A percentile compares a stretch with the other conserved stretches of the same genome.
phyloP scores from a whole-genome alignment of 768 basidiomycete species.

The Sporobolomyces phaffii region DNA sequence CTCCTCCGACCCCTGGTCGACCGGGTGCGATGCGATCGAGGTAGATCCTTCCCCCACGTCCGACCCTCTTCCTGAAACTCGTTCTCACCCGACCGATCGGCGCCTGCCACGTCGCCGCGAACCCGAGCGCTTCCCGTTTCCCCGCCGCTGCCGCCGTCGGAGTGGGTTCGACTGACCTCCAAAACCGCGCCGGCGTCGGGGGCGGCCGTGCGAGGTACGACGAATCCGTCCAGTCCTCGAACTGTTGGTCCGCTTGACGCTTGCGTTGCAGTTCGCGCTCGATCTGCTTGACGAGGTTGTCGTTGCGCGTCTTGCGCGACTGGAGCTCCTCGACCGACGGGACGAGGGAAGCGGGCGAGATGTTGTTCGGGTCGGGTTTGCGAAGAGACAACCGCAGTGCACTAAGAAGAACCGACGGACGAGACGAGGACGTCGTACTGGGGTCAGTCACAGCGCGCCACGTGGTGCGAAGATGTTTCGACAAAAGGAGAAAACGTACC shows the following conservation, averaged over 20 bases:
- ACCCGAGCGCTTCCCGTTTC: constrained; percentile 31
- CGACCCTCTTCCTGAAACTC: constrained; percentile 64
- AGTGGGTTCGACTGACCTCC: constrained; percentile 51
- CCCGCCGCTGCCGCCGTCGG: constrained; percentile 56
- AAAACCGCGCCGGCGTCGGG: constrained; percentile 52
- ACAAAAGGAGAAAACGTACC: constrained; percentile 16
- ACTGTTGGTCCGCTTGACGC: constrained; percentile 69
- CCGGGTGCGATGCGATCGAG: constrained; percentile 56
- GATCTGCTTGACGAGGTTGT: constrained; percentile 58
- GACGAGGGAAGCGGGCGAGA: constrained; percentile 26
- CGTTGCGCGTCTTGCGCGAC: constrained; percentile 54
- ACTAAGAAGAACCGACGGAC: constrained; percentile 45
- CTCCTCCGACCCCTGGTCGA: neutral
- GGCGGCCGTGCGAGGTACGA: constrained; percentile 63
- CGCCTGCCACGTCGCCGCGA: constrained; percentile 44
- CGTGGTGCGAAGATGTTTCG: too few species aligned
- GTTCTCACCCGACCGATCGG: constrained; percentile 45
- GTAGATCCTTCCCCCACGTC: constrained; percentile 72
- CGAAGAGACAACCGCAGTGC: constrained; percentile 67
- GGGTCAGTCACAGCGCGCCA: too few species aligned
- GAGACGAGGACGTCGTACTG: too few species aligned
- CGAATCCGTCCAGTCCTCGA: constrained; percentile 83
- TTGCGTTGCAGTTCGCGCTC: constrained; percentile 59
- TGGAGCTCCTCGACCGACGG: constrained; percentile 53
- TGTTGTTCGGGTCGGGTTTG: constrained; percentile 23